Conservation (phyloP, 805 yeast species). For the Ogataea populi-albae region DNA sequence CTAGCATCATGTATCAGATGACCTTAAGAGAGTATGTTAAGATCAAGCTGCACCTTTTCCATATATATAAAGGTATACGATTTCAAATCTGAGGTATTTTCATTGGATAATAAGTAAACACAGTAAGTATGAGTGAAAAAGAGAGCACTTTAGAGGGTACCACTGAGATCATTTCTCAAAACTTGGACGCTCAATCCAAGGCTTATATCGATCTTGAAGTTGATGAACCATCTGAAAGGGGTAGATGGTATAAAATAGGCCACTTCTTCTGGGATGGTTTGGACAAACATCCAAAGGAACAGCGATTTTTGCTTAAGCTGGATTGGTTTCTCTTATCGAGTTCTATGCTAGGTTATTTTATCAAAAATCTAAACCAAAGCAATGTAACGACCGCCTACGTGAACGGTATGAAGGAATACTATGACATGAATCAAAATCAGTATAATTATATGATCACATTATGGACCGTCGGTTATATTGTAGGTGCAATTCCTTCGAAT, state of each 20-base stretch:
- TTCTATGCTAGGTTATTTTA: constrained; percentile 60
- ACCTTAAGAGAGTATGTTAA: too few relatives aligned
- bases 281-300: constrained; percentile 38
- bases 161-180: too few relatives aligned
- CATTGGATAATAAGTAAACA: too few relatives aligned
- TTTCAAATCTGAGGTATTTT: too few relatives aligned
- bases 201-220: constrained; percentile 9
- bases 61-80: too few relatives aligned
- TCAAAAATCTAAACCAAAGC: constrained; percentile 58
- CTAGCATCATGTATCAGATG: too few relatives aligned
- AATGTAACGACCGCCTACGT: constrained; percentile 64
- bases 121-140: too few relatives aligned
- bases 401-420: constrained; percentile 56
- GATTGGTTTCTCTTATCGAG: constrained; percentile 52
- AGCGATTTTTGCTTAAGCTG: constrained; percentile 42
- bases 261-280: constrained; percentile 29
- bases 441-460: constrained; percentile 42
- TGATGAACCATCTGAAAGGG: constrained; percentile 4
- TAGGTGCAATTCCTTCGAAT: constrained; percentile 47
- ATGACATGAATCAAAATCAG: constrained; percentile 51
- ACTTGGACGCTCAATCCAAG: background rate
- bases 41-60: too few relatives aligned
- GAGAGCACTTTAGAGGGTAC: too few relatives aligned
- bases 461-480: constrained; percentile 50
- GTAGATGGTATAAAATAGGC: constrained; percentile 7